A percentile compares a stretch with the other conserved stretches of the same genome.
These are phyloP conservation scores for Mucor mucedo DNA, from an alignment of 371 early-diverging fungal species.

Conservation along the genomic window DNA sequence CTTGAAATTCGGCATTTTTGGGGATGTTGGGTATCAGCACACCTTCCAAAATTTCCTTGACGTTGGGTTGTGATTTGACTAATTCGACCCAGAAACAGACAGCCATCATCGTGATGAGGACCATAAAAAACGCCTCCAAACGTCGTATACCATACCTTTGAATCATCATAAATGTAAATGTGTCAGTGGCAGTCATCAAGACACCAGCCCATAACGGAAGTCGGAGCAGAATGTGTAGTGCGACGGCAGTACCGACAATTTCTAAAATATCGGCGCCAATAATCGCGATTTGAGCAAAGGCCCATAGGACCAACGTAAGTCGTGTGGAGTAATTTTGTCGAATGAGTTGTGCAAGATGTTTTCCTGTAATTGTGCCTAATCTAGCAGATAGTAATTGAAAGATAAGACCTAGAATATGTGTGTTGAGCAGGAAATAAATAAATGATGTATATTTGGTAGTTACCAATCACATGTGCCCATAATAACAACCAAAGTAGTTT, in stretches of 20 bases:
- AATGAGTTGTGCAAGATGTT: constrained; percentile 67
- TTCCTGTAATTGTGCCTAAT: constrained; percentile 71
- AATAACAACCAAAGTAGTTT: constrained; percentile 70
- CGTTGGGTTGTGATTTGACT: constrained; percentile 61
- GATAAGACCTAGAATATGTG: constrained; percentile 41
- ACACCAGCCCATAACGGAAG: constrained; percentile 73
- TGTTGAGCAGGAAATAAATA: background rate
- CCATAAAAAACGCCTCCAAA: constrained; percentile 68
- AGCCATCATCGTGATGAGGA: constrained; percentile 65
- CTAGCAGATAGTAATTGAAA: constrained; percentile 69
- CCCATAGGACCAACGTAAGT: constrained; percentile 57
- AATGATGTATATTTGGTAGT: background rate
- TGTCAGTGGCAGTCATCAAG: constrained; percentile 70
- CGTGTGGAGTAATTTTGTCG: constrained; percentile 54
- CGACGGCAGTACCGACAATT: constrained; percentile 82
- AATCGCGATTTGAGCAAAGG: constrained; percentile 73
- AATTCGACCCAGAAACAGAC: constrained; percentile 75
- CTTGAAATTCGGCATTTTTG: constrained; percentile 60
- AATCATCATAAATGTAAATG: constrained; percentile 67
- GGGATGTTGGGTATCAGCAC: constrained; percentile 64
- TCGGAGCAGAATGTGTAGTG: constrained; percentile 66
- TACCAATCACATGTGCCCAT: constrained; percentile 68
- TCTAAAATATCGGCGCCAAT: constrained; percentile 77
- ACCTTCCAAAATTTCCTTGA: constrained; percentile 58
- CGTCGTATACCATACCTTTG: constrained; percentile 67